Base-by-base conservation (phyloP, 1,284 basidiomycete genomes). In the Binderoboletus segoi region DNA sequence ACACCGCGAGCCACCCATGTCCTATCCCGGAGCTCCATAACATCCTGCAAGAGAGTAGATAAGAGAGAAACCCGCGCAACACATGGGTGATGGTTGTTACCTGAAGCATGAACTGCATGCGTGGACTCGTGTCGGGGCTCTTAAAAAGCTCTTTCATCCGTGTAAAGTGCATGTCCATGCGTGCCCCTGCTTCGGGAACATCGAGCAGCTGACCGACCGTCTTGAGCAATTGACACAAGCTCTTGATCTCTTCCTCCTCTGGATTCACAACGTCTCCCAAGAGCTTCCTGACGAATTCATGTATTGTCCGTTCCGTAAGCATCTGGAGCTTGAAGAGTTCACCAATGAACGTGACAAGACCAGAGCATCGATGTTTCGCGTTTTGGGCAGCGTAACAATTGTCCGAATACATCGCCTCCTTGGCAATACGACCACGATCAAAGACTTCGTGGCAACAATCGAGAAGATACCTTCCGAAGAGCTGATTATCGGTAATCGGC, bases 301-400 rank as follows among this genome's bases (percentile, higher is more conserved):
- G 91, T 89, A 99, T 98, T 76, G 96, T 96, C 63, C 91, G 86
- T 75, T 94, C 92, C 45, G 92, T 94, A 53, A 97, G 79, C 93
- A 97, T 96, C 74, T 90, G 89, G 38, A 98, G 80, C 80, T 98
- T 98, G 89, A 95, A 98, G 56, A 98, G 81, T 78, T 98, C 96
- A 67, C 96, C 96, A 63, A 98, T 97, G 78, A 99, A 97, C 73
- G 93, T 93, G 74, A 98, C 93, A 60, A 98, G 84, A 81, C 96
- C 96, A 24, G 98, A 88, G 74, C 96, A 95, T 63, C 93, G 91
- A 62, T 96, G 93, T 81, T 98, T 98, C 44, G 95, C 95, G 81
- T 98, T 98, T 73, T 96, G 91, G 20, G 92, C 93, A 49, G 91
- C 91, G 70, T 98, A 98, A 79, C 98, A 98, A 76, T 98, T 96